phyloP scores from a whole-genome alignment of 148 eudicot species.

The Selenicereus undatus region DNA sequence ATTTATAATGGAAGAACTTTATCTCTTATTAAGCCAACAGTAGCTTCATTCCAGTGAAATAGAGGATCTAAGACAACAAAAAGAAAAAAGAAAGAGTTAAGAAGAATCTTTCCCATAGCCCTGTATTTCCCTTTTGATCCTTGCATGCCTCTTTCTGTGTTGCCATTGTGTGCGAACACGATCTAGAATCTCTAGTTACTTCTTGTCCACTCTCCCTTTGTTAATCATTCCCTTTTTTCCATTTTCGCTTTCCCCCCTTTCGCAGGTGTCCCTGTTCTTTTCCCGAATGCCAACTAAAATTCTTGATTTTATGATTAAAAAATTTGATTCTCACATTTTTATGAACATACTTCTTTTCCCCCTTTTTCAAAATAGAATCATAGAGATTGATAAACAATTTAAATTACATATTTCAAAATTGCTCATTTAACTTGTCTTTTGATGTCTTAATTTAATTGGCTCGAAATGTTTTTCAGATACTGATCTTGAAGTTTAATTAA shows the following conservation, averaged over 20 bases:
- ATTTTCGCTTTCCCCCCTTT: background rate
- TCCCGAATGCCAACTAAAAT: background rate
- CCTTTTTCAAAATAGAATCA: too few relatives aligned
- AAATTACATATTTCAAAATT: background rate
- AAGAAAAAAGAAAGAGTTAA: background rate
- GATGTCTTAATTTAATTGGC: too few relatives aligned
- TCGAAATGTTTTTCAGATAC: background rate
- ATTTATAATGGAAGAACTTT: too few relatives aligned
- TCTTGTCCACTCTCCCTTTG: conserved; percentile 28
- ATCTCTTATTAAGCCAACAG: too few relatives aligned
- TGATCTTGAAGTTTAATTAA: too few relatives aligned
- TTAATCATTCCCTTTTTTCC: background rate
- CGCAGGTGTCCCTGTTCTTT: background rate
- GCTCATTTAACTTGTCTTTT: background rate
- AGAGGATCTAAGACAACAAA: too few relatives aligned
- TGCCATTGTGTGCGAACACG: conserved; percentile 24
- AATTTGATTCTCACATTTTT: too few relatives aligned
- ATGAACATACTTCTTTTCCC: too few relatives aligned
- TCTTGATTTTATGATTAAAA: too few relatives aligned
- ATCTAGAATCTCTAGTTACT: conserved; percentile 30
- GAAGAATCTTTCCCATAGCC: conserved; percentile 2
- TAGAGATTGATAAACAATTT: too few relatives aligned
- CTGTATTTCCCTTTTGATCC: conserved; percentile 18
- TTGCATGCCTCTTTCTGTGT: conserved; percentile 16
- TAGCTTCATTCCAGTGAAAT: too few relatives aligned